Percentiles rank a stretch among this genome's conserved stretches.
Conservation (phyloP, 805 yeast species). For the Wickerhamomyces strasburgensis region DNA sequence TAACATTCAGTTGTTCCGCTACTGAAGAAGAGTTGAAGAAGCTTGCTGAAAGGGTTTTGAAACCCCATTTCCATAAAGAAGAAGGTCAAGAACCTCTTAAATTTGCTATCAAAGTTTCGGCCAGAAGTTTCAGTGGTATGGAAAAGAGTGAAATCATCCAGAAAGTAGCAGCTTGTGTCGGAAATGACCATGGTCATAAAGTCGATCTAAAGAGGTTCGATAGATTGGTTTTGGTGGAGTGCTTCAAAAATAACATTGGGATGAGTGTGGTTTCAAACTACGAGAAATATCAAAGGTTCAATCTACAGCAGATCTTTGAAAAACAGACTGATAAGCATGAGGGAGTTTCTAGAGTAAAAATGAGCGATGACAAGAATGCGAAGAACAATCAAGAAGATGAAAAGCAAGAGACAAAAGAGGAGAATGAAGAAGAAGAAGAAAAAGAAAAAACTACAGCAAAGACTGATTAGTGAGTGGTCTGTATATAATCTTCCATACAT, state of each 20-base stretch:
- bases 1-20: conserved; percentile 70
- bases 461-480: neutral
- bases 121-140: conserved; percentile 72
- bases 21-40: conserved; percentile 60
- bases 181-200: conserved; percentile 61
- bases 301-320: conserved; percentile 75
- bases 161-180: conserved; percentile 66
- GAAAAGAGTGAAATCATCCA: conserved; percentile 70
- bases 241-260: conserved; percentile 86
- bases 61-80: conserved; percentile 59
- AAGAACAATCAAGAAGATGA: conserved; percentile 5
- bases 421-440: neutral
- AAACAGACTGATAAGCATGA: conserved; percentile 21
- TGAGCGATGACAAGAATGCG: too few species aligned
- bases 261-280: conserved; percentile 74
- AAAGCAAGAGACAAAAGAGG: neutral
- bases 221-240: conserved; percentile 74
- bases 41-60: conserved; percentile 54
- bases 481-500: neutral
- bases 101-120: conserved; percentile 78
- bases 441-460: neutral
- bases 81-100: conserved; percentile 32
- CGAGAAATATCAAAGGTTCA: conserved; percentile 59
- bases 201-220: conserved; percentile 82
- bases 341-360: conserved; percentile 16